Evolutionary conservation across 352 stramenopile species (phyloP), one percentile per base, ranked within the genome.

Genomic region (Phytophthora rubi): DNA sequence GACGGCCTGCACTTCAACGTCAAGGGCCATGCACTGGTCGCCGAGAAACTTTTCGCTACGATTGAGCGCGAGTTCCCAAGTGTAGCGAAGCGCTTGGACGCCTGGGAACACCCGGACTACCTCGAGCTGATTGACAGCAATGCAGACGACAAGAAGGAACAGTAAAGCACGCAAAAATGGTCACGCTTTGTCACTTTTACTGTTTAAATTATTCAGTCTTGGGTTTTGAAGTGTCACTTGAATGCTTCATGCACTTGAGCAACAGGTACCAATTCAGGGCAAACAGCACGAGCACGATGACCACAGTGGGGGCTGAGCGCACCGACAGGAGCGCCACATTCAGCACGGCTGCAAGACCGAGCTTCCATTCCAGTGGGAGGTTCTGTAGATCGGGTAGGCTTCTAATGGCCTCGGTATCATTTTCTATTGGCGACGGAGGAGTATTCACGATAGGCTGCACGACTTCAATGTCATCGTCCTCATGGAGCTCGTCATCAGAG

Each of bases 1-100:
- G 77, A 84, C 51, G 77, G 77, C 9, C 64, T 84, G 44, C 77
- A 82, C 57, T 65, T 84, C 33, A 76, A 73, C 16, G 12, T 53
- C 16, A 72, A 68, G 35, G 71, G 77, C 44, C 79, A 84, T 39
- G 48, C 56, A 15, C 52, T 82, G 7, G 65, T 74, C 10, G 49
- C 56, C 15, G 62, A 76, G 1, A 45, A 68, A 6, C n/a, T 84
- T 45, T 23, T 71, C 6, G 42, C 23, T 32, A 45, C 56, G 12
- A 70, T 84, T 45, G 62, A 73, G 32, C 57, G n/a, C 6, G 53
- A 68, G 9, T 77, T 77, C 33, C 73, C 73, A 37, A n/a, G 39
- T 23, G 37, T 80, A 12, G 60, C 61, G 2, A 71, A 56, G 42
- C 56, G 49, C 10, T 49, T 80, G 28, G 44, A 73, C 9, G 63